A percentile compares a stretch with the other conserved stretches of the same genome.
phyloP scores from a whole-genome alignment of 1,284 basidiomycete species.

The Moesziomyces aphidis region DNA sequence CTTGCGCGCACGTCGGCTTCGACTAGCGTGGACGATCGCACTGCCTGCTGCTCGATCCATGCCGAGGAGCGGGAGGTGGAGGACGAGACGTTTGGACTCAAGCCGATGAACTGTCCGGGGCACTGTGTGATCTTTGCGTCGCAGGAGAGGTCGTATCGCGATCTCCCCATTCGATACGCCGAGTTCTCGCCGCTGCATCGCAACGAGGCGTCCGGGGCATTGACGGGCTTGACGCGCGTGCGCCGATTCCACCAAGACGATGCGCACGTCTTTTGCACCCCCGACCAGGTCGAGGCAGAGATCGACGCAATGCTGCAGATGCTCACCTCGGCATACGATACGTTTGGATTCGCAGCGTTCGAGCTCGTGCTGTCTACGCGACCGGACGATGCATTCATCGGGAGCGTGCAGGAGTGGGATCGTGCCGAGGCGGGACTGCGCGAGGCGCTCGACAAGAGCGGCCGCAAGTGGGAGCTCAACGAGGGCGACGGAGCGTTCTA shows the following conservation, averaged over 20 bases:
- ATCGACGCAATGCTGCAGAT: conserved; percentile 64
- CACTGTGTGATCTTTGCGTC: conserved; percentile 63
- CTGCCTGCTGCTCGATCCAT: conserved; percentile 40
- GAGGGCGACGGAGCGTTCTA: conserved; percentile 66
- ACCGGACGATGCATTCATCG: conserved; percentile 54
- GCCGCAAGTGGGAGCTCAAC: conserved; percentile 56
- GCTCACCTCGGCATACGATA: conserved; percentile 62
- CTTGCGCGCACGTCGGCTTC: conserved; percentile 3
- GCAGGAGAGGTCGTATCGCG: conserved; percentile 59
- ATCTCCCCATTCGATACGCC: conserved; percentile 62
- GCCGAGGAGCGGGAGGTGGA: conserved; percentile 3
- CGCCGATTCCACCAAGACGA: conserved; percentile 66
- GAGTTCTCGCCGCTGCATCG: conserved; percentile 65
- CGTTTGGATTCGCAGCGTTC: conserved; percentile 62
- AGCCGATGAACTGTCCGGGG: conserved; percentile 67
- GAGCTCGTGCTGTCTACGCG: conserved; percentile 66
- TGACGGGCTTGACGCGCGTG: conserved; percentile 63
- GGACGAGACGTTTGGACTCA: conserved; percentile 58
- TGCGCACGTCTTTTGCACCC: conserved; percentile 65
- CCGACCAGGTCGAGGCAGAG: conserved; percentile 55
- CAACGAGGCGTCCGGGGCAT: conserved; percentile 61
- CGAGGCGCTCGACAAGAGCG: conserved; percentile 51
- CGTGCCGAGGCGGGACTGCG: conserved; percentile 54
- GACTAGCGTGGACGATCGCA: conserved; percentile 9
- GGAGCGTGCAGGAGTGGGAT: conserved; percentile 58